Conservation (phyloP, 2,329 filamentous ascomycete species). For the Dendryphion nanum region DNA sequence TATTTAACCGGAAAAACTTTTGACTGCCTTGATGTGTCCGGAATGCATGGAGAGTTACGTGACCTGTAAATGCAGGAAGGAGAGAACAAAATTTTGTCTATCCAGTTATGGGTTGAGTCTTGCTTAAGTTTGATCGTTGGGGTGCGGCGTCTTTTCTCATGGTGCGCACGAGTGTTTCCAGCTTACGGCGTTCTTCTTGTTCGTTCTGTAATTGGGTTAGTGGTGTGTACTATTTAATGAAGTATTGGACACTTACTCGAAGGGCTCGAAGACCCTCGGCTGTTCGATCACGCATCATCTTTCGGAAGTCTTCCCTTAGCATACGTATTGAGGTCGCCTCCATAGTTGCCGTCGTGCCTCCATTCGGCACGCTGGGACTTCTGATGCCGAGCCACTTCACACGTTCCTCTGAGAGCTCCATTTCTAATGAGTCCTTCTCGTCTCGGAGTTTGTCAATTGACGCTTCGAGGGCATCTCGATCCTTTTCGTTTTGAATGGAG, state of each 20-base stretch:
- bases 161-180: slow-evolving; percentile 63
- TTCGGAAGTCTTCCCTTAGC: slow-evolving; percentile 72
- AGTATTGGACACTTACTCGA: slow-evolving; percentile 52
- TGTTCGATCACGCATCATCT: slow-evolving; percentile 74
- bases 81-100: background rate
- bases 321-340: slow-evolving; percentile 68
- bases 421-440: slow-evolving; percentile 62
- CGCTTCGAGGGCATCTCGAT: slow-evolving; percentile 63
- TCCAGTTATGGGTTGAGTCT: background rate
- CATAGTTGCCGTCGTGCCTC: slow-evolving; percentile 21
- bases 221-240: slow-evolving; percentile 10
- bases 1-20: too few relatives aligned
- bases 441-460: slow-evolving; percentile 64
- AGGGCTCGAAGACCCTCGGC: slow-evolving; percentile 63
- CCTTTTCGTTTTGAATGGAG: slow-evolving; percentile 69
- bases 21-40: too few relatives aligned
- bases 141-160: slow-evolving; percentile 45
- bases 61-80: background rate
- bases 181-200: slow-evolving; percentile 66
- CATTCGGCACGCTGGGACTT: slow-evolving; percentile 45
- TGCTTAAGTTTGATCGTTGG: slow-evolving; percentile 15
- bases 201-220: slow-evolving; percentile 54
- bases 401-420: slow-evolving; percentile 64
- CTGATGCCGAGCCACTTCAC: slow-evolving; percentile 64
- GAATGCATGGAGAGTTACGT: background rate